phyloP scores from a whole-genome alignment of 768 basidiomycete genomes.

The Rhodotorula diobovata region DNA sequence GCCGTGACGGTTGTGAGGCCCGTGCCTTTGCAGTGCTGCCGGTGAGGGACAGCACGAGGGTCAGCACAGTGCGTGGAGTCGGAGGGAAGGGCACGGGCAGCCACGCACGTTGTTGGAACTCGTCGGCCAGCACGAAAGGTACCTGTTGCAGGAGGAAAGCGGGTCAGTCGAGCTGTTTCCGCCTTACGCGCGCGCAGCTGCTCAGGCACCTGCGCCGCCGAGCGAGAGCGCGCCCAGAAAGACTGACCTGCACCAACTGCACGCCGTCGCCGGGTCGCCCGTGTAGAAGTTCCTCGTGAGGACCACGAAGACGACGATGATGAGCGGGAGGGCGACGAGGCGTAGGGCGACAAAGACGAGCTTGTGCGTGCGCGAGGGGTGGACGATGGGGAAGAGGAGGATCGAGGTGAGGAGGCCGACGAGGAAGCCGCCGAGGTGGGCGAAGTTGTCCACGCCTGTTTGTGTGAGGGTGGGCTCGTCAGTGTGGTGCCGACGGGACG shows the following conservation, averaged over 20 bases:
- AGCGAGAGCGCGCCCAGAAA: not conserved
- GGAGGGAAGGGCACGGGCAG: no score
- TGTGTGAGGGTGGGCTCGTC: conserved; percentile 5
- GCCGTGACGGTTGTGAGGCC: conserved; percentile 17
- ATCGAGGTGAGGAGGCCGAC: conserved; percentile 66
- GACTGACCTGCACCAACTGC: conserved; percentile 45
- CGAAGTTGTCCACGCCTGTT: conserved; percentile 80
- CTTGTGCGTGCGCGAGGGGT: conserved; percentile 64
- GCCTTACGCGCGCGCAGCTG: no score
- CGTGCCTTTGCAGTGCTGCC: conserved; percentile 36
- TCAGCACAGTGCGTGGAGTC: not conserved
- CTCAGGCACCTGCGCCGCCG: no score
- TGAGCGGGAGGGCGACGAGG: conserved; percentile 66
- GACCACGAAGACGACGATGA: conserved; percentile 73
- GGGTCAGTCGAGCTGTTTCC: no score
- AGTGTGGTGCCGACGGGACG: no score
- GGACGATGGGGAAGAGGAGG: conserved; percentile 84
- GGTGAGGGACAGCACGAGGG: no score
- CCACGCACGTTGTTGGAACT: conserved; percentile 46
- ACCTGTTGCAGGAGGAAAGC: conserved; percentile 44
- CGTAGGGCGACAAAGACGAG: conserved; percentile 69
- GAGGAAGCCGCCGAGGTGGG: conserved; percentile 77
- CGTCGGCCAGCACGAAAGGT: conserved; percentile 85
- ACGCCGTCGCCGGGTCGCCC: conserved; percentile 75
- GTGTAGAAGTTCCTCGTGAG: conserved; percentile 85